These are phyloP conservation scores for Gentiana macrophylla DNA, from an alignment of 257 asterid species.

Conservation along the genomic window DNA sequence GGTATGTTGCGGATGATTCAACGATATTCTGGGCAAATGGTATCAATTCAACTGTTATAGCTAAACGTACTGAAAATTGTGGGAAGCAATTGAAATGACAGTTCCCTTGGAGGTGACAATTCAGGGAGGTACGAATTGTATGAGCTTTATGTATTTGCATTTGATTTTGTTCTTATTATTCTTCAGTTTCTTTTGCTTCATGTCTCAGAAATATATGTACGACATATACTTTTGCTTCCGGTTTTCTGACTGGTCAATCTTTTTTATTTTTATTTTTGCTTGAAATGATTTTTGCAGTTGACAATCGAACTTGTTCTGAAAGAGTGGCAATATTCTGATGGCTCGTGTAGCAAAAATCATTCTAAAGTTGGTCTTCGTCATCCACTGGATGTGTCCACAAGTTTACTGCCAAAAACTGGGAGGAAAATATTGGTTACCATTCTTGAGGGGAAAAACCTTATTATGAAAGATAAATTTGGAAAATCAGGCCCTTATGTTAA, in stretches of 20 bases:
- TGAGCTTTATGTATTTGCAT: not conserved
- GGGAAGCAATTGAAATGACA: conserved; percentile 84
- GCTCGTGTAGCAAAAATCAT: conserved; percentile 44
- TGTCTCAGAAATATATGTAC: not conserved
- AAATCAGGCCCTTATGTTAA: conserved; percentile 75
- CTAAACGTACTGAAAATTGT: conserved; percentile 56
- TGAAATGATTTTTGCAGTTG: conserved; percentile 48
- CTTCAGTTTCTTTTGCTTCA: not conserved
- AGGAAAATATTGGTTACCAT: conserved; percentile 64
- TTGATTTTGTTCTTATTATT: not conserved
- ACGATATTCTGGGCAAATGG: conserved; percentile 96
- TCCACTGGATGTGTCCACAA: conserved; percentile 39
- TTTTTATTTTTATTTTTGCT: not conserved
- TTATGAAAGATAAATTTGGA: conserved; percentile 62
- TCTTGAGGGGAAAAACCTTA: conserved; percentile 70
- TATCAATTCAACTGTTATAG: conserved; percentile 43
- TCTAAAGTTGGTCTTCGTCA: conserved; percentile 31
- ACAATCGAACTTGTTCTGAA: conserved; percentile 67
- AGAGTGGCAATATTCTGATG: conserved; percentile 97
- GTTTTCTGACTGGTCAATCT: conserved; percentile 7
- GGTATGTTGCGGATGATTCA: conserved; percentile 77
- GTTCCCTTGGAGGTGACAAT: conserved; percentile 74
- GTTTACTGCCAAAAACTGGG: conserved; percentile 50
- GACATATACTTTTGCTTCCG: not conserved
- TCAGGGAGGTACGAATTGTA: conserved; percentile 67